Evolutionary conservation across 2,329 filamentous ascomycete genomes (phyloP).

Genomic region (Nemania serpens): DNA sequence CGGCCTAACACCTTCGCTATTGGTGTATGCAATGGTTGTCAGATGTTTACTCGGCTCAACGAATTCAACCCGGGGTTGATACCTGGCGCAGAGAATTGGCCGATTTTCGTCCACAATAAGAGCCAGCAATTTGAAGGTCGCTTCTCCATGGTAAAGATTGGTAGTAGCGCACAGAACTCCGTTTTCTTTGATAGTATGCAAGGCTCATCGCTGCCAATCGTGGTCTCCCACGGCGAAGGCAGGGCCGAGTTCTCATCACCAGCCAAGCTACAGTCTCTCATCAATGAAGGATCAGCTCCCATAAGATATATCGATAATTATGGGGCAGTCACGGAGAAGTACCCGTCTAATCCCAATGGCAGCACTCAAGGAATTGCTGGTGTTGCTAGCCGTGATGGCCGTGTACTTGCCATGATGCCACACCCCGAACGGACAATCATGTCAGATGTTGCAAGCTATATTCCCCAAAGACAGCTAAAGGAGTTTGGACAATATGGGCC

Average conservation of each 20-base stretch:
- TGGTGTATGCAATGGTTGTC: conserved; percentile 96
- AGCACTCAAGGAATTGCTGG: conserved; percentile 81
- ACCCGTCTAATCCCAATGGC: conserved; percentile 90
- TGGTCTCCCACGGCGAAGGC: conserved; percentile 89
- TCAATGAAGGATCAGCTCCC: conserved; percentile 71
- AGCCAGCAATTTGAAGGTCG: conserved; percentile 91
- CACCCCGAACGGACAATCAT: conserved; percentile 90
- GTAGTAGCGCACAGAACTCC: conserved; percentile 66
- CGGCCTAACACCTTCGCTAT: conserved; percentile 88
- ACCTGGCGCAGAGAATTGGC: conserved; percentile 77
- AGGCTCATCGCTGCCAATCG: conserved; percentile 80
- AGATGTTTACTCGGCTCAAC: conserved; percentile 86
- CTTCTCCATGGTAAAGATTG: conserved; percentile 81
- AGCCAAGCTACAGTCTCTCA: conserved; percentile 58
- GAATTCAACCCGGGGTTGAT: conserved; percentile 83
- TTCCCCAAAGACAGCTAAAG: conserved; percentile 61
- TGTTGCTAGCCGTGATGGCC: conserved; percentile 66
- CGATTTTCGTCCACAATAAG: conserved; percentile 66
- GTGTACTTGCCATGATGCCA: conserved; percentile 89
- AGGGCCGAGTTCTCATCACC: conserved; percentile 71
- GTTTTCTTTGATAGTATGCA: conserved; percentile 92
- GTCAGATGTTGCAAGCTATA: conserved; percentile 76
- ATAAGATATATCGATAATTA: conserved; percentile 87
- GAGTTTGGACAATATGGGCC: conserved; percentile 83
- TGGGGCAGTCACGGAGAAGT: conserved; percentile 74